phyloP scores from a whole-genome alignment of 2,329 filamentous ascomycete species.

The Didymella pinodella region DNA sequence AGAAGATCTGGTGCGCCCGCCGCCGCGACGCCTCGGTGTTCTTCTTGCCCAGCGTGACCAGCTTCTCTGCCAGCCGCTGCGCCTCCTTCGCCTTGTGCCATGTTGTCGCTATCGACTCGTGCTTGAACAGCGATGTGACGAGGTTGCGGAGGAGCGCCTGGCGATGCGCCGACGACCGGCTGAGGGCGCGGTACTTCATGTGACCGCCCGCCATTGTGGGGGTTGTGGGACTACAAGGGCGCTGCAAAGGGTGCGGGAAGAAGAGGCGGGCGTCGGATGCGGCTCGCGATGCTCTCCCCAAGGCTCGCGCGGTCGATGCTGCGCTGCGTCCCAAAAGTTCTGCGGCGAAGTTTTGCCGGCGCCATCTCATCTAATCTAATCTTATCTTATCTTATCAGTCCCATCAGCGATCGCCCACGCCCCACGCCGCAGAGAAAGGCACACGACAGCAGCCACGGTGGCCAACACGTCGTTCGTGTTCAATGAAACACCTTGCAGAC shows the following conservation, averaged over 20 bases:
- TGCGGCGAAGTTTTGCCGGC: conserved; percentile 23
- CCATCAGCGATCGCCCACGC: conserved; percentile 22
- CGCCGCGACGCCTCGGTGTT: conserved; percentile 83
- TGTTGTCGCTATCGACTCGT: conserved; percentile 94
- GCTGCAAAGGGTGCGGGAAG: conserved; percentile 8
- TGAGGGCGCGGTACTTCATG: conserved; percentile 88
- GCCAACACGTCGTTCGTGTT: neutral
- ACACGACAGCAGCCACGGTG: neutral
- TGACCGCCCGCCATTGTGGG: conserved; percentile 79
- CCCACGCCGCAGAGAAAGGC: neutral
- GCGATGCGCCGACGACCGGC: conserved; percentile 84
- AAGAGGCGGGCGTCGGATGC: conserved; percentile 18
- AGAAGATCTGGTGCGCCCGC: conserved; percentile 82
- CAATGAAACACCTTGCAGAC: neutral
- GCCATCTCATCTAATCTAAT: conserved; percentile 2
- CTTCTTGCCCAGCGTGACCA: conserved; percentile 92
- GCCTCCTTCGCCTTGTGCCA: conserved; percentile 98
- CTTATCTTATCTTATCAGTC: conserved; percentile 10
- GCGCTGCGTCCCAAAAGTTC: conserved; percentile 26
- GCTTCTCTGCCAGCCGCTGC: conserved; percentile 89
- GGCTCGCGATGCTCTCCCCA: conserved; percentile 12
- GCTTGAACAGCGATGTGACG: conserved; percentile 90
- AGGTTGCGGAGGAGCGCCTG: conserved; percentile 94
- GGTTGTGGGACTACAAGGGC: conserved; percentile 1
- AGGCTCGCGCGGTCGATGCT: conserved; percentile 14